Evolutionary conservation across 31 red algal species (phyloP).

Genomic region (Asparagopsis taxiformis): DNA sequence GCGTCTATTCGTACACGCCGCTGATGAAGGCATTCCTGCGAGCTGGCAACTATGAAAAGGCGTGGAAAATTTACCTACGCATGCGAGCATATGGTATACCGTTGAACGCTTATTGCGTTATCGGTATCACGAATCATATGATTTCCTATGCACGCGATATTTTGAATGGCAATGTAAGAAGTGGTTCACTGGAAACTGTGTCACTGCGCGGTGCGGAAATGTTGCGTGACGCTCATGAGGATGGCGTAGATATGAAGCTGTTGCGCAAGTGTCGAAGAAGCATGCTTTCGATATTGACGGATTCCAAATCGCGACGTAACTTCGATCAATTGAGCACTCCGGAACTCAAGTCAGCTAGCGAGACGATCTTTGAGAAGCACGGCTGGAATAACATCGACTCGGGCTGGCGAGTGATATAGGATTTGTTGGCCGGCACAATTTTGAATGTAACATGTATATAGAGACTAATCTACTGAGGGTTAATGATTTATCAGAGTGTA

Average conservation of each 20-base stretch:
- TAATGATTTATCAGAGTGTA: no score
- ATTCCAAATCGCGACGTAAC: background rate
- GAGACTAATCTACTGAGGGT: no score
- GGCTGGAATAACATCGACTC: conserved; percentile 70
- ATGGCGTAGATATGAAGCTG: conserved; percentile 33
- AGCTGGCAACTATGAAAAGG: conserved; percentile 4
- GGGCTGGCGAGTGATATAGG: conserved; percentile 52
- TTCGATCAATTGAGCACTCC: conserved; percentile 22
- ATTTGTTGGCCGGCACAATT: no score
- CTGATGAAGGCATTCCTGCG: conserved; percentile 19
- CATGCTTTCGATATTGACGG: conserved; percentile 10
- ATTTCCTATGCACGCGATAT: background rate
- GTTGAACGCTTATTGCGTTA: conserved; percentile 20
- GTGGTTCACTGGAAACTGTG: background rate
- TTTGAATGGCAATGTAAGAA: background rate
- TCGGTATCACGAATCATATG: conserved; percentile 2
- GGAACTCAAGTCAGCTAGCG: conserved; percentile 48
- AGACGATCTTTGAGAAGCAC: conserved; percentile 69
- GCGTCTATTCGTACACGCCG: conserved; percentile 25
- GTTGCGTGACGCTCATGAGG: conserved; percentile 26
- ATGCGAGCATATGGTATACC: conserved; percentile 25
- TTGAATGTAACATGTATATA: no score
- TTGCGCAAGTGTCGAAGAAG: conserved; percentile 34
- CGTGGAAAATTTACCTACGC: conserved; percentile 20
- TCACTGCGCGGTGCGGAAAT: conserved; percentile 9